Evolutionary conservation across 306 rosid species (phyloP).

Genomic region (Sicyos edulis): DNA sequence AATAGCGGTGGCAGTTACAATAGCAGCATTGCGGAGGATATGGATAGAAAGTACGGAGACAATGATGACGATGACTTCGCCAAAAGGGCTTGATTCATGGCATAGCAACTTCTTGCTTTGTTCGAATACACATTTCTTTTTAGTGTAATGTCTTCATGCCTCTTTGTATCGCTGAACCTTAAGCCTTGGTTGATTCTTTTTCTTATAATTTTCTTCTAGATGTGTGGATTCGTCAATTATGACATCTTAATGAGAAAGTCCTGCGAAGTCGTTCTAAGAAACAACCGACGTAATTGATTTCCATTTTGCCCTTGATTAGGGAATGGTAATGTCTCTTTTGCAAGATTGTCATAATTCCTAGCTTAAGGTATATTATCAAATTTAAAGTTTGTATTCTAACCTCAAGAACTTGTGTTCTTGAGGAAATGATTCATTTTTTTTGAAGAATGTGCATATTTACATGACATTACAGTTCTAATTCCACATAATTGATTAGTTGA

Average conservation of each 20-base stretch:
- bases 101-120: slow-evolving; percentile 9
- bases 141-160: not conserved
- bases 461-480: too few relatives aligned
- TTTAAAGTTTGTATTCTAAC: too few relatives aligned
- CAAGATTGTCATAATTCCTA: too few relatives aligned
- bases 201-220: not conserved
- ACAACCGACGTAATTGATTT: not conserved
- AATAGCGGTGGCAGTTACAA: too few relatives aligned
- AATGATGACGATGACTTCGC: slow-evolving; percentile 36
- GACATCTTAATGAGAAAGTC: not conserved
- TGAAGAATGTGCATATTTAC: too few relatives aligned
- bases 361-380: too few relatives aligned
- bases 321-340: not conserved
- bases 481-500: too few relatives aligned
- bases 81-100: slow-evolving; percentile 39
- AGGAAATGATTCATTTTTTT: too few relatives aligned
- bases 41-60: too few relatives aligned
- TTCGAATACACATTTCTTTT: not conserved
- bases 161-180: not conserved
- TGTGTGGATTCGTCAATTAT: not conserved
- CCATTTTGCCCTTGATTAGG: not conserved
- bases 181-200: not conserved
- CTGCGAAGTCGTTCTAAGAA: not conserved
- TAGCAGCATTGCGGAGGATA: too few relatives aligned
- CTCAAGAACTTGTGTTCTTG: too few relatives aligned